Base-by-base conservation (phyloP, 2,329 filamentous ascomycete genomes). In the Pseudopithomyces chartarum region DNA sequence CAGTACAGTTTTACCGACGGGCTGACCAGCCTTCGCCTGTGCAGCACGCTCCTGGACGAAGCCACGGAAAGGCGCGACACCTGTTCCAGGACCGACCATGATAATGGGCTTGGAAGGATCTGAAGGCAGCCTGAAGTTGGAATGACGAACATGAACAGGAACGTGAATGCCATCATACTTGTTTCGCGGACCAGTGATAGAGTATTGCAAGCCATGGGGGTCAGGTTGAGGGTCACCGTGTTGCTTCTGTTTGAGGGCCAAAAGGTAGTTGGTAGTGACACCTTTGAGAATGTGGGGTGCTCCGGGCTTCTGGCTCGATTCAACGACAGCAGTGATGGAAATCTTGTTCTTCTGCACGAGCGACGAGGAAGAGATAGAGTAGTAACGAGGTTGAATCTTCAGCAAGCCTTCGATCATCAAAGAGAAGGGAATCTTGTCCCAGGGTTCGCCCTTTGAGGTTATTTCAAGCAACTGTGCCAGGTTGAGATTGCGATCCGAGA, bases 361-460 rank as follows among this genome's bases (percentile, higher is more conserved):
- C 6, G 95, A 97, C 0, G 95, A 98, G 1, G 96, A 99, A 2
- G 95, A 99, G 76, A 99, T 99, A 48, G 96, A 99, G 82, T 99
- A 99, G 84, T 98, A 99, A 48, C 95, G 91, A 38, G 95, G 94
- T 78, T 99, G 95, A 55, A 99, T 87, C 82, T 97, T 98, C 79
- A 88, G 91, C 59, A 99, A 79, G 63, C 92, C 90, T 82, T 99
- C 95, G 64, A 99, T 92, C 68, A 98, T 88, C 68, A 93, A 88
- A 8, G 95, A 97, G 80, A 99, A 98, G 15, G 95, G 96, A 54
- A 97, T 87, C 53, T 87, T 88, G 53, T 86, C 81, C 90, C 95
- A 99, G 57, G 87, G 87, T 77, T 90, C 81, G 47, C 89, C 87
- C 33, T 89, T 87, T 67, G 87, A 84, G 61, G 95, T 84, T 50